Evolutionary conservation across 2,329 filamentous ascomycete genomes (phyloP).

Genomic region (Fonsecaea pedrosoi): DNA sequence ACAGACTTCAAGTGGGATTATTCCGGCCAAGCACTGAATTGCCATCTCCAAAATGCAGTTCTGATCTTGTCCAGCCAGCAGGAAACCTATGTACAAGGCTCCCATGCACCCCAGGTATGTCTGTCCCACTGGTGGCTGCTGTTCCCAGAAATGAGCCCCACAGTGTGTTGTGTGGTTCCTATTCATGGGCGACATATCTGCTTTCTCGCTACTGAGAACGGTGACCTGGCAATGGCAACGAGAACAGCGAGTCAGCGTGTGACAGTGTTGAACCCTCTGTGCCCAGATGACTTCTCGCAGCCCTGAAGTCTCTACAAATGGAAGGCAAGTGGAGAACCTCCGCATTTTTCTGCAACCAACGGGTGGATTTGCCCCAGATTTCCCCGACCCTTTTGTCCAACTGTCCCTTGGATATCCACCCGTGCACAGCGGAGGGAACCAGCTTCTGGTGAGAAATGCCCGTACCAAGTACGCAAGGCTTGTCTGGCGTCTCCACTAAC

Average conservation of each 20-base stretch:
- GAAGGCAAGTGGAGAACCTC: constrained; percentile 15
- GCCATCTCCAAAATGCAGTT: not conserved
- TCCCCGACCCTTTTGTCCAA: constrained; percentile 7
- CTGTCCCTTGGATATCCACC: not conserved
- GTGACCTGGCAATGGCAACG: not conserved
- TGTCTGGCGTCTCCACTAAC: not conserved
- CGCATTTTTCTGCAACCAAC: constrained; percentile 11
- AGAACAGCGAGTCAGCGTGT: not conserved
- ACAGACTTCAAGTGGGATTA: not conserved
- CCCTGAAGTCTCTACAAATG: not conserved
- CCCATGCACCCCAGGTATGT: not conserved
- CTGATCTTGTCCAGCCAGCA: not conserved
- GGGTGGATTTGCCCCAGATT: constrained; percentile 15
- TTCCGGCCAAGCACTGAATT: not conserved
- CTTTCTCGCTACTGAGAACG: not conserved
- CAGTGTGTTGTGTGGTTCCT: not conserved
- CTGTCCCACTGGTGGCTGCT: not conserved
- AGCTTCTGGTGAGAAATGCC: not conserved
- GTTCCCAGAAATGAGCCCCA: not conserved
- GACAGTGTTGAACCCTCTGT: not conserved
- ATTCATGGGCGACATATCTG: not conserved
- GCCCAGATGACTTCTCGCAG: not conserved
- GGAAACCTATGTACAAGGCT: not conserved
- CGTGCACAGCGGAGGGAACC: not conserved
- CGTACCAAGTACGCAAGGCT: not conserved